A percentile compares a stretch with the other conserved stretches of the same genome.
Evolutionary conservation across 225 moss, liverwort and hornwort species (phyloP).

Genomic region (Antitrichia curtipendula): DNA sequence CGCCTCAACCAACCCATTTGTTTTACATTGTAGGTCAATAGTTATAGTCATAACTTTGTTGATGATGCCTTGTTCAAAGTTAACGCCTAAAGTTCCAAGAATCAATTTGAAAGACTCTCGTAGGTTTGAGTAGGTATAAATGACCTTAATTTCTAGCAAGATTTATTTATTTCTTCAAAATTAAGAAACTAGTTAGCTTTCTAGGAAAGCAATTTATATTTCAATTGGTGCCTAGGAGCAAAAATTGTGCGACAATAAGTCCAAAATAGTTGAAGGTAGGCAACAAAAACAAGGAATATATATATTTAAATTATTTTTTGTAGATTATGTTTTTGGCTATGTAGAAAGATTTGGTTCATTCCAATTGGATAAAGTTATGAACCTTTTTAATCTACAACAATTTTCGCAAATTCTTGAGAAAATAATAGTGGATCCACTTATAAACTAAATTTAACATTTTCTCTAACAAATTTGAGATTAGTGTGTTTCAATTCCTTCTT

Average conservation of each 20-base stretch:
- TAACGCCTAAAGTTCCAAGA: neutral
- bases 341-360: neutral
- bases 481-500: neutral
- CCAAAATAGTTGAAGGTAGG: fast-evolving
- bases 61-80: neutral
- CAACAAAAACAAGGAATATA: too few relatives aligned
- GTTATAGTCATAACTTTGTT: neutral
- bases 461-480: neutral
- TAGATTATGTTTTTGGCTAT: neutral
- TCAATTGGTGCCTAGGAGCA: fast-evolving
- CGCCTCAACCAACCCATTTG: neutral
- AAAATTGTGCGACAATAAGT: neutral
- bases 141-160: neutral
- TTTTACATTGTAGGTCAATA: neutral
- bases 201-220: neutral
- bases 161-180: neutral
- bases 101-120: neutral
- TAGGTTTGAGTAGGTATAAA: neutral
- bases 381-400: neutral
- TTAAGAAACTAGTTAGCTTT: fast-evolving
- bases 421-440: fast-evolving
- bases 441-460: neutral
- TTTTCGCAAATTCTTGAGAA: neutral
- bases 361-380: neutral
- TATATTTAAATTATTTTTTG: neutral